These are phyloP conservation scores for Aspergillus tanneri DNA, from an alignment of 2,329 filamentous ascomycete genomes.

Conservation along the genomic window DNA sequence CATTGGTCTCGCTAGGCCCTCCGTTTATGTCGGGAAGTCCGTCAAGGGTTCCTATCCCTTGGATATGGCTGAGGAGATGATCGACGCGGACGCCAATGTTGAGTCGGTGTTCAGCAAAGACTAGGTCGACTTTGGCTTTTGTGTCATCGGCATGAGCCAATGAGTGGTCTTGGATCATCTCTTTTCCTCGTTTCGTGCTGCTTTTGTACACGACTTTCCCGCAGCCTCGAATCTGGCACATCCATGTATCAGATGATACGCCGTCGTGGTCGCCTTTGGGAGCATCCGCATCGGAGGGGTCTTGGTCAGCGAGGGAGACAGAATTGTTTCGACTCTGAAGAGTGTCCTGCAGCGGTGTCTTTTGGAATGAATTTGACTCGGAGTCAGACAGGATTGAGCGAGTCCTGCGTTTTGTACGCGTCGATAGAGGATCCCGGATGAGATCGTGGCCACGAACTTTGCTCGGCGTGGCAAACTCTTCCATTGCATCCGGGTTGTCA, in stretches of 20 bases:
- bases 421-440: constrained; percentile 33
- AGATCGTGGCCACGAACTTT: constrained; percentile 35
- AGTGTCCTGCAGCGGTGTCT: constrained; percentile 31
- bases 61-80: constrained; percentile 35
- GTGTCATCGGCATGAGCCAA: constrained; percentile 38
- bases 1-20: not conserved
- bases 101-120: constrained; percentile 36
- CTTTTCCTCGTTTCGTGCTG: constrained; percentile 33
- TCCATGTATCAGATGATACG: constrained; percentile 33
- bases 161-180: constrained; percentile 35
- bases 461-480: constrained; percentile 36
- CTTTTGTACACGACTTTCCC: constrained; percentile 34
- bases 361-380: constrained; percentile 22
- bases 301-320: constrained; percentile 16
- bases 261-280: constrained; percentile 16
- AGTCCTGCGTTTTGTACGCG: constrained; percentile 30
- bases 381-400: constrained; percentile 32
- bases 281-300: constrained; percentile 12
- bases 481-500: constrained; percentile 31
- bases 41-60: constrained; percentile 27
- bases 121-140: constrained; percentile 36
- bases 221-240: constrained; percentile 34
- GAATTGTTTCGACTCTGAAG: constrained; percentile 25
- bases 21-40: constrained; percentile 16
- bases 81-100: constrained; percentile 35